Base-by-base conservation (phyloP, 176 grass and related monocot species). In the Oryza brachyantha region DNA sequence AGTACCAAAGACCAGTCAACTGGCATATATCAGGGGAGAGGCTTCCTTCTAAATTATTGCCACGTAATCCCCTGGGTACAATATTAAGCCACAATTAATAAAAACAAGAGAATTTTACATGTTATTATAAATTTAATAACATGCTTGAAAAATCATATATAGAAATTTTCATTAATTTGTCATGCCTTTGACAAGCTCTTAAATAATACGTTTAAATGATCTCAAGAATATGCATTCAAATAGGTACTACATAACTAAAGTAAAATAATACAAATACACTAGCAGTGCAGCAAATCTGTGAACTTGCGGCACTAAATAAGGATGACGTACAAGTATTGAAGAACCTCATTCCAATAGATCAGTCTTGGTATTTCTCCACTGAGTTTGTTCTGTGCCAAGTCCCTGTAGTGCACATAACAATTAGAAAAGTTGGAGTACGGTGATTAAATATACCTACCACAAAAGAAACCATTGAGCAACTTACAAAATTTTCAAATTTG, bases 291-390 rank as follows among this genome's bases (percentile, higher is more conserved):
- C 60, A 40, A 52, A 61, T 78, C 9, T 73, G 38, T 46, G 22
- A 81, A 84, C 5, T 41, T 11, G 14, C 24, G 25, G 52, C 14
- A 38, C 3, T 19, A 61, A 67, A 13, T 17, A 74, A 35, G 32
- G 68, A 78, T 48, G 26, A 78, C 94, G 89, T 73, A 99, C 96
- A 99, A 17, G 78, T 99, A 99, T 25, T 96, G 96, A 61, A 99
- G 83, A 81, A 99, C 88, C 80, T 99, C 96, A 28, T 96, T 99
- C 96, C 96, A 99, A 64, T 96, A 99, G n/a, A 99, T 99, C 14
- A 99, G 88, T 66, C 92, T 89, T 13, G 96, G 92, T 63, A 99
- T 99, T 70, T 99, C 96, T 3, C 96, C 96, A 79, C 81, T 96
- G 46, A 99, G 74, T 73, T 84, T 89, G 60, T 99, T 99, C 79